These are phyloP conservation scores for Coniferiporia sulphurascens DNA, from an alignment of 1,284 basidiomycete species.

Conservation along the genomic window DNA sequence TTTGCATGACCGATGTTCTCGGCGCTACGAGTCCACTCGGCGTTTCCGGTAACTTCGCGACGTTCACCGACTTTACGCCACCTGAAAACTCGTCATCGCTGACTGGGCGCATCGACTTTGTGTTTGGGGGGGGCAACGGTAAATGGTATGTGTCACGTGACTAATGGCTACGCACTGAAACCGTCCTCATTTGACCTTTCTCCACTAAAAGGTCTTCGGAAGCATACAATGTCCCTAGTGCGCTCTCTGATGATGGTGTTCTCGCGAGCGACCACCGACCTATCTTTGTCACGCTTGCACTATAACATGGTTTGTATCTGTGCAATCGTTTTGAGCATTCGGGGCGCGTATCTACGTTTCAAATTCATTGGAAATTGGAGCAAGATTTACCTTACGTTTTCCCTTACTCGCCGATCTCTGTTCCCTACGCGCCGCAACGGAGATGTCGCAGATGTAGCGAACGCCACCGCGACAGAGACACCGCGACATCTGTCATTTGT, in stretches of 20 bases:
- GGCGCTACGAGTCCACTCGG: slow-evolving; percentile 36
- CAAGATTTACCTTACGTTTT: no score
- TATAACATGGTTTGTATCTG: background rate
- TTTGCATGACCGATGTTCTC: slow-evolving; percentile 44
- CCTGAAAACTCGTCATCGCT: slow-evolving; percentile 36
- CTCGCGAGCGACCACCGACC: slow-evolving; percentile 54
- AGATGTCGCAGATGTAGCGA: no score
- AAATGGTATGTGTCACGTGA: slow-evolving; percentile 39
- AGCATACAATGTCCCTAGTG: slow-evolving; percentile 38
- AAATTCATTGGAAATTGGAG: no score
- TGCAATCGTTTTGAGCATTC: background rate
- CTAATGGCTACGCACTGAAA: background rate
- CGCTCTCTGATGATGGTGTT: slow-evolving; percentile 48
- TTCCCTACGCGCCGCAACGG: no score
- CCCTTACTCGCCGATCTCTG: no score
- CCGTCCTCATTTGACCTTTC: background rate
- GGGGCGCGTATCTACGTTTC: no score
- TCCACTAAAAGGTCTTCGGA: slow-evolving; percentile 31
- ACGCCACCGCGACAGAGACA: no score
- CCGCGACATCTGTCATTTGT: no score
- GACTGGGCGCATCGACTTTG: slow-evolving; percentile 45
- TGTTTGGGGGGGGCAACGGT: slow-evolving; percentile 45
- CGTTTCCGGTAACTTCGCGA: slow-evolving; percentile 47
- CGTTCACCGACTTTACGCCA: slow-evolving; percentile 47
- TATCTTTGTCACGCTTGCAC: slow-evolving; percentile 32